Conservation (phyloP, 1,284 basidiomycete species). For the Boletus austroedulis region DNA sequence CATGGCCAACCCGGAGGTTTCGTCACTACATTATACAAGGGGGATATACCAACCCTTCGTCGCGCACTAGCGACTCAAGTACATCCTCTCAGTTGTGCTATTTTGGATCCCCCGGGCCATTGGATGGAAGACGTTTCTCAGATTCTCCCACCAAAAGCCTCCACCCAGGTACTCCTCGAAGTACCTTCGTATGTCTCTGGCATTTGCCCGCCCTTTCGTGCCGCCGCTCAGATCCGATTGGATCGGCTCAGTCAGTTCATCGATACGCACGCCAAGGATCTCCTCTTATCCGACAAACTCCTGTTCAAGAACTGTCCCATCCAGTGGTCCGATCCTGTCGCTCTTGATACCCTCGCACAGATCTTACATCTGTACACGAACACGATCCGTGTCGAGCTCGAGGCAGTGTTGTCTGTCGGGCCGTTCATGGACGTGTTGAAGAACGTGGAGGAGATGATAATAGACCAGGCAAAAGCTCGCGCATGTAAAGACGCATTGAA, state of each 20-base stretch:
- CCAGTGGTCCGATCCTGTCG: constrained; percentile 41
- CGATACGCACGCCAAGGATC: constrained; percentile 39
- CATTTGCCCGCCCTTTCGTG: constrained; percentile 47
- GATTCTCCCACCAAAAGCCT: constrained; percentile 41
- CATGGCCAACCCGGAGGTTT: constrained; percentile 57
- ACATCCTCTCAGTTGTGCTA: constrained; percentile 36
- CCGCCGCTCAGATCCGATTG: constrained; percentile 34
- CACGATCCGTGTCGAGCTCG: constrained; percentile 40
- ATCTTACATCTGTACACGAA: constrained; percentile 39
- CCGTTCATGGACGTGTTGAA: constrained; percentile 46
- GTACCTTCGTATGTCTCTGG: constrained; percentile 50
- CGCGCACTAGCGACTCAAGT: constrained; percentile 42
- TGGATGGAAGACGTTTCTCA: constrained; percentile 31
- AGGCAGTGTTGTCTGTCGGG: constrained; percentile 33
- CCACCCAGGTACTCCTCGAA: constrained; percentile 42
- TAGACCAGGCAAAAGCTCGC: constrained; percentile 2
- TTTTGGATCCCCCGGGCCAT: constrained; percentile 30
- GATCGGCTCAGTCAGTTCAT: constrained; percentile 43
- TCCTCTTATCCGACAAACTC: constrained; percentile 52
- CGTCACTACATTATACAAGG: constrained; percentile 69
- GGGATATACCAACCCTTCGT: constrained; percentile 67
- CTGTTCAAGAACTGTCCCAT: constrained; percentile 48
- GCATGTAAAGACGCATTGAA: constrained; percentile 35
- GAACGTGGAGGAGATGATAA: constrained; percentile 38
- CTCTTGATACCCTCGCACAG: constrained; percentile 35